Evolutionary conservation across 1,139 yeast genomes (phyloP).

Genomic region (Candida gigantensis): DNA sequence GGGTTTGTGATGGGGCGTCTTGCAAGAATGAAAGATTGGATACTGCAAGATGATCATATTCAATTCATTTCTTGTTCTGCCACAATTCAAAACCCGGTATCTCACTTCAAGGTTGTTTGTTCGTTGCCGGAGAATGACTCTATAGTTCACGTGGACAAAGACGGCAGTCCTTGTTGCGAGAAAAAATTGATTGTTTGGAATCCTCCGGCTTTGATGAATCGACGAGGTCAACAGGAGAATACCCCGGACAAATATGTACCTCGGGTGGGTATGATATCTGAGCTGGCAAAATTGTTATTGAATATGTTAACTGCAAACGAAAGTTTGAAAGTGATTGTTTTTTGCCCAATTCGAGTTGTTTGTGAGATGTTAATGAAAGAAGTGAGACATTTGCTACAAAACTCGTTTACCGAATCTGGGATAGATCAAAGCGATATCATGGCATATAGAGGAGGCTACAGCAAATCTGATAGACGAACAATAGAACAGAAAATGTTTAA

Average conservation of each 20-base stretch:
- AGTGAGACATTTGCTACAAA: slow-evolving; percentile 51
- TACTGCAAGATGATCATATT: slow-evolving; percentile 24
- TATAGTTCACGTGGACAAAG: slow-evolving; percentile 59
- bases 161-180: slow-evolving; percentile 87
- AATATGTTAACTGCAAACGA: slow-evolving; percentile 60
- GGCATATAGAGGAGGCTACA: slow-evolving; percentile 95
- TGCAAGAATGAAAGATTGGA: slow-evolving; percentile 18
- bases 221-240: slow-evolving; percentile 46
- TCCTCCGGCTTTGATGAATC: slow-evolving; percentile 67
- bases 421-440: slow-evolving; percentile 63
- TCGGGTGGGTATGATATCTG: slow-evolving; percentile 70
- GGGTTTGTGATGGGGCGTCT: slow-evolving; percentile 80
- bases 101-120: slow-evolving; percentile 72
- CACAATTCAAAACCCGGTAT: slow-evolving; percentile 71
- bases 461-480: slow-evolving; percentile 77
- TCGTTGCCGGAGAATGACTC: slow-evolving; percentile 51
- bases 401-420: slow-evolving; percentile 34
- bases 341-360: slow-evolving; percentile 81
- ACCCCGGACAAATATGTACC: slow-evolving; percentile 30
- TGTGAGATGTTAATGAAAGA: slow-evolving; percentile 90
- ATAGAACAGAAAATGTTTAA: slow-evolving; percentile 89
- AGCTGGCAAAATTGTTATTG: slow-evolving; percentile 72
- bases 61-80: slow-evolving; percentile 91
- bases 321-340: slow-evolving; percentile 69
- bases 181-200: slow-evolving; percentile 81